Evolutionary conservation across 768 basidiomycete species (phyloP).

Genomic region (Hirschioporus abietinus): DNA sequence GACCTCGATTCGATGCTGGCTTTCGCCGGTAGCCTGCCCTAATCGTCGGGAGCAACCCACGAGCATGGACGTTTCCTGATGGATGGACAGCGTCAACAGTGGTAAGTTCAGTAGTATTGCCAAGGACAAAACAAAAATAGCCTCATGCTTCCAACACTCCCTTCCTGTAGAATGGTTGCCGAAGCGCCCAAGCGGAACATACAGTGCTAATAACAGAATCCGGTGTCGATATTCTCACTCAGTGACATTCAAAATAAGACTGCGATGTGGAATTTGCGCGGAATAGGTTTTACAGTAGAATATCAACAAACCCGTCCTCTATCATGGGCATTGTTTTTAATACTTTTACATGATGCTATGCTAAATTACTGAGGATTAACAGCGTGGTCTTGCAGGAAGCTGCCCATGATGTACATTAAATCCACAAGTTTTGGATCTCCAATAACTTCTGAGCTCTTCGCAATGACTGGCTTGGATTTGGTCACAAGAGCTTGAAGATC

Average conservation of each 20-base stretch:
- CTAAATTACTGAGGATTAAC: slow-evolving; percentile 31
- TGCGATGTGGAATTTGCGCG: background rate
- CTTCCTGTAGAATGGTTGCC: slow-evolving; percentile 59
- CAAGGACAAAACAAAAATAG: background rate
- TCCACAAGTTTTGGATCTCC: slow-evolving; percentile 43
- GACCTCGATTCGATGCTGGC: background rate
- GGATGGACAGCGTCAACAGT: slow-evolving; percentile 93
- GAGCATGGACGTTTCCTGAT: slow-evolving; percentile 79
- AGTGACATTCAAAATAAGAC: slow-evolving; percentile 16
- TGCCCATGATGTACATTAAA: slow-evolving; percentile 52
- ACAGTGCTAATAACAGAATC: slow-evolving; percentile 78
- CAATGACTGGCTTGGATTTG: slow-evolving; percentile 59
- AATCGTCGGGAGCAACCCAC: slow-evolving; percentile 66
- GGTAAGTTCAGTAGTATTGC: slow-evolving; percentile 34
- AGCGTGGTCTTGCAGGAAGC: slow-evolving; percentile 63
- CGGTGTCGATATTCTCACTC: slow-evolving; percentile 76
- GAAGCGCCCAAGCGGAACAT: slow-evolving; percentile 84
- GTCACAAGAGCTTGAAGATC: slow-evolving; percentile 64
- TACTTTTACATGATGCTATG: background rate
- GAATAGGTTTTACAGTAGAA: background rate
- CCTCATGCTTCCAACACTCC: background rate
- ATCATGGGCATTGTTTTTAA: background rate
- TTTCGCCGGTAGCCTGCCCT: slow-evolving; percentile 52
- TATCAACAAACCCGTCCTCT: background rate
- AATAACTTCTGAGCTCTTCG: slow-evolving; percentile 48